Base-by-base conservation (phyloP, 2,329 filamentous ascomycete species). In the Mollisiaceae sp. region DNA sequence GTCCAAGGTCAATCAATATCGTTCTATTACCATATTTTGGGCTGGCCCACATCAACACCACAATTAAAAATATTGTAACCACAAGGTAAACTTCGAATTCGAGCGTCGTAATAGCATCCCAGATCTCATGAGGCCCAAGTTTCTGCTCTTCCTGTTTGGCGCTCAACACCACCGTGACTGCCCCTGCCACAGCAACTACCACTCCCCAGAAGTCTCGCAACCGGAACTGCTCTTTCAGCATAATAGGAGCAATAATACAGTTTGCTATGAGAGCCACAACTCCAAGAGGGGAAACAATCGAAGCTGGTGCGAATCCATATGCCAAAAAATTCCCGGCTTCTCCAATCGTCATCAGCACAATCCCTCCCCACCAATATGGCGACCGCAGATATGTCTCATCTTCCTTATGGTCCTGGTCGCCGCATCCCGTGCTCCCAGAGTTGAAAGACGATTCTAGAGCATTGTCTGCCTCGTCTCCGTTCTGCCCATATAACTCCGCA, bases 181-280 rank as follows among this genome's bases (percentile, higher is more conserved):
- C 94, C 24, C 95, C 95, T 12, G 83, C 89, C 55, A 98, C 89
- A 32, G 95, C 92, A 69, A 98, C 87, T 35, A 97, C 77, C 5
- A 99, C 94, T 11, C 95, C 95, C 80, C 92, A 88, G 56, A 93
- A 90, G 78, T 99, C 95, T 59, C 93, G 87, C 71, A 84, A 84
- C 39, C 95, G 89, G 75, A 99, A 97, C 59, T 83, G 85, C 79
- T 99, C 95, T 75, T 97, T 94, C 70, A 99, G 89, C 83, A 99
- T 89, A 68, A 95, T 89, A 0, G 95, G 95, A 2, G 95, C 95
- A 76, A 99, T 97, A 66, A 99, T 87, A 78, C 95, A 99, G 79
- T 99, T 99, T 54, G 94, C 97, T 55, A 99, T 89, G 68, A 99
- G 82, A 1, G 95, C 95, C 14, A 99, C 95, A n/a, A 99, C 95